Percentiles rank a stretch among this genome's conserved stretches.
phyloP scores from a whole-genome alignment of 176 grass and related monocot species.

The Poa annua region DNA sequence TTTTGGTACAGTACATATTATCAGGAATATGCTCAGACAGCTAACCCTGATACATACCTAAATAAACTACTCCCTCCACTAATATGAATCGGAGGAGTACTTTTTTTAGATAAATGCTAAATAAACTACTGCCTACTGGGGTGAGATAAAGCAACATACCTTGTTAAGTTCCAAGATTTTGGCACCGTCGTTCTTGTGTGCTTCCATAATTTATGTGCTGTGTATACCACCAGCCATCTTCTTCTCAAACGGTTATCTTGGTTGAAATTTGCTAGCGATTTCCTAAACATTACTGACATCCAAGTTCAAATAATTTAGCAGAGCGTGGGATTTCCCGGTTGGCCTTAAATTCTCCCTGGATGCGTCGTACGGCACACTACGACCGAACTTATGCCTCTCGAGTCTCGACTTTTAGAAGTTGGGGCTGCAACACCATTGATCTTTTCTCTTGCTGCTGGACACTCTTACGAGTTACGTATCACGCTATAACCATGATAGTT shows the following conservation, averaged over 20 bases:
- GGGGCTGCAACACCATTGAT: constrained; percentile 48
- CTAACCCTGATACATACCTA: neutral
- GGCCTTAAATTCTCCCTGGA: constrained; percentile 53
- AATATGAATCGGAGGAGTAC: too few species aligned
- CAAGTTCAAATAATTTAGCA: constrained; percentile 63
- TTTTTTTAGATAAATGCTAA: too few species aligned
- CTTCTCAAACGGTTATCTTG: constrained; percentile 79
- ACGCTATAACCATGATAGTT: constrained; percentile 73
- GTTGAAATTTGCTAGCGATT: constrained; percentile 77
- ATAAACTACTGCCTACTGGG: constrained; percentile 4
- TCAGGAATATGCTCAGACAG: neutral
- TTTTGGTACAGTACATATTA: neutral
- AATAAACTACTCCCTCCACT: too few species aligned
- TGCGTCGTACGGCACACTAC: constrained; percentile 39
- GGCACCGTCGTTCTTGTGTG: constrained; percentile 79
- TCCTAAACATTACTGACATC: constrained; percentile 54
- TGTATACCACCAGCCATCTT: constrained; percentile 60
- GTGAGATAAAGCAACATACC: constrained; percentile 46
- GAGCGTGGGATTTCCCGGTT: constrained; percentile 73
- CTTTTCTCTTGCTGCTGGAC: constrained; percentile 59
- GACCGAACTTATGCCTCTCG: constrained; percentile 66
- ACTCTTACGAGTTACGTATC: constrained; percentile 50
- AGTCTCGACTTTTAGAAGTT: constrained; percentile 66
- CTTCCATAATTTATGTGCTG: constrained; percentile 65
- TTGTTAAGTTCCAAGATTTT: constrained; percentile 92